These are phyloP conservation scores for grape (Vitis vinifera) DNA, from an alignment of 164 flowering plant genomes.

Conservation along the genomic window DNA sequence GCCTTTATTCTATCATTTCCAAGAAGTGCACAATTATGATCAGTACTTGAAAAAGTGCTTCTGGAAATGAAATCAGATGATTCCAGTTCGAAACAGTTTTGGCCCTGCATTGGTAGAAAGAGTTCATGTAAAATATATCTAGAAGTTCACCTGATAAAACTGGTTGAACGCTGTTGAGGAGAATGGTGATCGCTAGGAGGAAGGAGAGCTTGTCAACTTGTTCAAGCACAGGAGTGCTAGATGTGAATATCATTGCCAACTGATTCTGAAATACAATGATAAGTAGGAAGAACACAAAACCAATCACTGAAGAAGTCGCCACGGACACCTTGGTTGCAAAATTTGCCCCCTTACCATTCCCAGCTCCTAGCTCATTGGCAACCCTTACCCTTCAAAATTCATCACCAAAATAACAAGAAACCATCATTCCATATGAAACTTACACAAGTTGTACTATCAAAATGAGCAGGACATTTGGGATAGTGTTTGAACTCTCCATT, in stretches of 20 bases:
- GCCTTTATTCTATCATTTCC: too few species aligned
- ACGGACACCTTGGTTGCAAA: conserved; percentile 43
- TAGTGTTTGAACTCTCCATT: too few species aligned
- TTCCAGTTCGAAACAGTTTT: too few species aligned
- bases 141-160: conserved; percentile 34
- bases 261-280: conserved; percentile 30
- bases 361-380: conserved; percentile 57
- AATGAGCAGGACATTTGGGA: too few species aligned
- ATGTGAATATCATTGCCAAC: conserved; percentile 40
- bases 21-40: too few species aligned
- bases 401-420: too few species aligned
- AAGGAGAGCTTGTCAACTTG: conserved; percentile 27
- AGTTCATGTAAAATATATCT: background rate
- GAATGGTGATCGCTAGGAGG: conserved; percentile 45
- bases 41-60: too few species aligned
- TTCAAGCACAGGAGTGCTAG: conserved; percentile 31
- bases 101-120: too few species aligned
- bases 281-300: conserved; percentile 30
- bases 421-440: too few species aligned
- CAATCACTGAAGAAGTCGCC: conserved; percentile 33
- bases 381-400: conserved; percentile 47
- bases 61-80: too few species aligned
- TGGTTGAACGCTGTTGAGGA: conserved; percentile 52
- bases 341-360: conserved; percentile 46
- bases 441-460: too few species aligned